Percentiles rank a stretch among this genome's conserved stretches.
Conservation (phyloP, 1,139 yeast species). For the Kazachstania sp. region DNA sequence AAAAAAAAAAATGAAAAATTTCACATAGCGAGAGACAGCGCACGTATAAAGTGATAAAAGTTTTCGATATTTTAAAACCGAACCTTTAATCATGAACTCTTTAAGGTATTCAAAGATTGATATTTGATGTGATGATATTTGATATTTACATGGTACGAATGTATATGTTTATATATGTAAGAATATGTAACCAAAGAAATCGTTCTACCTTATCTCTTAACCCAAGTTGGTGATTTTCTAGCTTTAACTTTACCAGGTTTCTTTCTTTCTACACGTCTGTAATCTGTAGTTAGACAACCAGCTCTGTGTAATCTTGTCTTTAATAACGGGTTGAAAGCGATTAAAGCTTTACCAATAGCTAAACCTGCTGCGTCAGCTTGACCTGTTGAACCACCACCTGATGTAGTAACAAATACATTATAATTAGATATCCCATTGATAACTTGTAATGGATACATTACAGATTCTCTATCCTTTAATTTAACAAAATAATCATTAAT, state of each 20-base stretch:
- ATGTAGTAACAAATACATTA: conserved; percentile 73
- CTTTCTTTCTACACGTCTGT: conserved; percentile 92
- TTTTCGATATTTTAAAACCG: no score
- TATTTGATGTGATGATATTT: neutral
- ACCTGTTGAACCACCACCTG: conserved; percentile 89
- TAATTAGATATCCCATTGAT: conserved; percentile 59
- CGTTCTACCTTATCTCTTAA: conserved; percentile 53
- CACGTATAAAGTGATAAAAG: no score
- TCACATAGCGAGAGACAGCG: no score
- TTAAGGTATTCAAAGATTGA: no score
- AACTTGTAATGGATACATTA: conserved; percentile 74
- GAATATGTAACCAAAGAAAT: neutral
- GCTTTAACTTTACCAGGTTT: conserved; percentile 97
- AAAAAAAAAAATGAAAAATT: no score
- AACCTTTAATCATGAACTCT: no score
- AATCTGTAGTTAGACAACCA: conserved; percentile 79
- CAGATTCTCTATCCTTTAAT: conserved; percentile 58
- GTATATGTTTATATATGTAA: neutral
- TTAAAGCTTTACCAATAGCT: conserved; percentile 73
- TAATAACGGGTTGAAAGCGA: conserved; percentile 75
- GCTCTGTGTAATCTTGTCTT: conserved; percentile 69
- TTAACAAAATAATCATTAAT: conserved; percentile 60
- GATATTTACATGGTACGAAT: conserved; percentile 1
- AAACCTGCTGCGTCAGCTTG: conserved; percentile 87
- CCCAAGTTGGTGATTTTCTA: conserved; percentile 97